Evolutionary conservation across 164 flowering plant genomes (phyloP), one percentile per base, ranked within the genome.

Genomic region (Akebia trifoliata): DNA sequence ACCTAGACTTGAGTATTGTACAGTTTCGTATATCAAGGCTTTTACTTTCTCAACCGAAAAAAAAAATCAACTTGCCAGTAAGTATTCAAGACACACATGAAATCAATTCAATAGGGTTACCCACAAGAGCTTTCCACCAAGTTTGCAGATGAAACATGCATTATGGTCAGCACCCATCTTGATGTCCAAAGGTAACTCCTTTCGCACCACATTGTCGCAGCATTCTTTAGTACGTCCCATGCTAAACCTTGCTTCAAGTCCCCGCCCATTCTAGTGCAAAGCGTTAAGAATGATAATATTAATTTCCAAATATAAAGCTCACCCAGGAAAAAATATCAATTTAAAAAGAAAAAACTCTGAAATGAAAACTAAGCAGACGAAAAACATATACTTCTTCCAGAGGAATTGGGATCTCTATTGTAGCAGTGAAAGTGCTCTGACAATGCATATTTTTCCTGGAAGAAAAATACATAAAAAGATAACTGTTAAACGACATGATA

Each of bases 41-140:
- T n/a, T n/a, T n/a, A n/a, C n/a, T n/a, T n/a, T n/a, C n/a, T n/a
- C n/a, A n/a, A n/a, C n/a, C n/a, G n/a, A n/a, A n/a, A n/a, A n/a
- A n/a, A n/a, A n/a, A n/a, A n/a, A n/a, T n/a, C n/a, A n/a, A n/a
- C n/a, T n/a, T n/a, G n/a, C n/a, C n/a, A n/a, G n/a, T n/a, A n/a
- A n/a, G n/a, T n/a, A n/a, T n/a, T n/a, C n/a, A n/a, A n/a, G n/a
- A n/a, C n/a, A n/a, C n/a, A n/a, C n/a, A 50, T n/a, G 53, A 53
- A 15, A 44, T 14, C 17, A 47, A 37, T 18, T 9, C 31, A 36
- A 38, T 12, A 58, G 14, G 34, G 43, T 37, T 73, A 75, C 88
- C 44, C 68, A 83, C 89, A 81, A 64, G 62, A 81, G 78, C 57
- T 72, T 69, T 67, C 83, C 90, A 50, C 81, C 82, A 59, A 58